Percentiles rank a stretch among this genome's conserved stretches.
These are phyloP conservation scores for Rhynchosporium agropyri DNA, from an alignment of 2,329 filamentous ascomycete species.

Conservation along the genomic window DNA sequence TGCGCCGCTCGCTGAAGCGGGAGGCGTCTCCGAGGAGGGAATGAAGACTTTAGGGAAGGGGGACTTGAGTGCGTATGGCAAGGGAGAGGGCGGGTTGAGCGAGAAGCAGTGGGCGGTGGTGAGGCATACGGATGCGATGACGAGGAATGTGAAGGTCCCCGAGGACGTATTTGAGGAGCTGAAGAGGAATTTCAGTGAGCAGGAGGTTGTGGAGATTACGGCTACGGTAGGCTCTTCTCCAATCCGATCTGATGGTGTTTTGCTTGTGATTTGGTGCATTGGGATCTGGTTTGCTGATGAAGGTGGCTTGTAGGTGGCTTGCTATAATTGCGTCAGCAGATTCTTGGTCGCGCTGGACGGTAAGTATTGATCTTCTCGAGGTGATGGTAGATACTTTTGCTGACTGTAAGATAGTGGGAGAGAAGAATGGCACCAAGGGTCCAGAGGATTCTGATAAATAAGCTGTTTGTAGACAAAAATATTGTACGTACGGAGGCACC, in stretches of 20 bases:
- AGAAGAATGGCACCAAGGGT: slow-evolving; percentile 37
- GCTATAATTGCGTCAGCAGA: slow-evolving; percentile 83
- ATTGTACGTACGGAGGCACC: not conserved
- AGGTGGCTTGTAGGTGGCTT: slow-evolving; percentile 54
- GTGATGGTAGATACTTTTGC: not conserved
- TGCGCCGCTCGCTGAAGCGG: slow-evolving; percentile 56
- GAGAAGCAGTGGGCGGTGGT: slow-evolving; percentile 67
- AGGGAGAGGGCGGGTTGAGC: slow-evolving; percentile 37
- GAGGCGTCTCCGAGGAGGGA: slow-evolving; percentile 34
- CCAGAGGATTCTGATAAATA: slow-evolving; percentile 10
- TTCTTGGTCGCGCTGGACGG: slow-evolving; percentile 82
- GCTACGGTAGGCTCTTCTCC: slow-evolving; percentile 52
- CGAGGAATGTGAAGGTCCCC: slow-evolving; percentile 67
- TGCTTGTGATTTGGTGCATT: not conserved
- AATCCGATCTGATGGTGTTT: not conserved
- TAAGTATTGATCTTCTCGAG: slow-evolving; percentile 45
- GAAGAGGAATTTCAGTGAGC: slow-evolving; percentile 63
- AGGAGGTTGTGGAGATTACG: slow-evolving; percentile 80
- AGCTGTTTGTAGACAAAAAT: not conserved
- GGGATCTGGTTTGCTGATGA: not conserved
- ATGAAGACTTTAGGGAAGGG: slow-evolving; percentile 30
- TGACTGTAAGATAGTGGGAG: slow-evolving; percentile 35
- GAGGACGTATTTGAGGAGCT: slow-evolving; percentile 69
- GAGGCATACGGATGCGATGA: slow-evolving; percentile 83
- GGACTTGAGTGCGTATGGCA: slow-evolving; percentile 41